These are phyloP conservation scores for Amanita brunnescens DNA, from an alignment of 768 basidiomycete genomes.

Conservation along the genomic window DNA sequence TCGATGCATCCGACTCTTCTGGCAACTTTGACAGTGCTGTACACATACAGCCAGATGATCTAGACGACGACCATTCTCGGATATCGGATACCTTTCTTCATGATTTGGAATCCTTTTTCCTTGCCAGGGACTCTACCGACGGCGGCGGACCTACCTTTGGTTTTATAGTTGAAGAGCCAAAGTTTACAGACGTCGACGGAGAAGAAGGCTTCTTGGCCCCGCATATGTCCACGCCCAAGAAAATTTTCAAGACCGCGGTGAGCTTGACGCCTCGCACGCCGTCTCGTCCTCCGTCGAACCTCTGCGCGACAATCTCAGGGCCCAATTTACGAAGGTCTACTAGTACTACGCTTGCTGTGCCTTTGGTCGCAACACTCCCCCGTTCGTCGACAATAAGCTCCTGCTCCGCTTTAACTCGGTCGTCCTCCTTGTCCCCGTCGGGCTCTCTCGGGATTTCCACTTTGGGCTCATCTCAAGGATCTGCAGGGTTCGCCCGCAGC, in stretches of 20 bases:
- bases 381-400: not conserved
- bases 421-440: not conserved
- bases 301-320: not conserved
- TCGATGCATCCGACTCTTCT: not conserved
- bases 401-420: not conserved
- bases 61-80: too few relatives aligned
- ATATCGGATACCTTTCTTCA: not conserved
- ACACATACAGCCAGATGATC: not conserved
- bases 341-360: too few relatives aligned
- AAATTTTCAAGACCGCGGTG: not conserved
- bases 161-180: not conserved
- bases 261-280: not conserved
- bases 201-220: not conserved
- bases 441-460: not conserved
- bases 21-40: not conserved
- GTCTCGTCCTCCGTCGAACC: not conserved
- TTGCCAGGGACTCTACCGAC: not conserved
- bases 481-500: not conserved
- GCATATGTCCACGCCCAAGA: not conserved
- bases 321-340: not conserved
- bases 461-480: not conserved
- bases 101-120: conserved; percentile 3
- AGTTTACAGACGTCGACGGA: not conserved
- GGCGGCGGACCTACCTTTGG: not conserved
- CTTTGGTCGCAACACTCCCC: not conserved